phyloP scores from a whole-genome alignment of 2,329 filamentous ascomycete species.

The Sphaerulina musiva region DNA sequence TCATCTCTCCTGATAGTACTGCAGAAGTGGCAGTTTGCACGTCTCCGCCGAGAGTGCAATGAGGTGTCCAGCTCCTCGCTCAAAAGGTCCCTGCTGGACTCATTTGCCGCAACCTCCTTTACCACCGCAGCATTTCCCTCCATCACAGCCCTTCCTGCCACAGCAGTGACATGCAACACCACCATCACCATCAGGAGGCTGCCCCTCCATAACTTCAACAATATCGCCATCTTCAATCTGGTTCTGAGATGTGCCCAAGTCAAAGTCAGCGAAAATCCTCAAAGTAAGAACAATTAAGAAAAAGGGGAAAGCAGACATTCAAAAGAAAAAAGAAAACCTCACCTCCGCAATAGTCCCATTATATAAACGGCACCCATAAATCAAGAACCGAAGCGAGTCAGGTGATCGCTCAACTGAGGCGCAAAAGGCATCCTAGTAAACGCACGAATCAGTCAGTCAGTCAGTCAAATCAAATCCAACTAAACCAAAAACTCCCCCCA shows the following conservation, averaged over 20 bases:
- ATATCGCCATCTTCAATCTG: constrained; percentile 23
- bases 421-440: constrained; percentile 13
- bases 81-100: neutral
- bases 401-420: constrained; percentile 12
- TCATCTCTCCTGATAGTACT: no score
- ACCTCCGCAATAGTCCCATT: constrained; percentile 20
- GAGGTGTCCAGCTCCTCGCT: neutral
- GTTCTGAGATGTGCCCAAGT: constrained; percentile 14
- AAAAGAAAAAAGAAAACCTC: neutral
- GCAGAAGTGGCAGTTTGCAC: no score
- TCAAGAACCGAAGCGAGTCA: constrained; percentile 20
- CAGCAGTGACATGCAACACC: constrained; percentile 1
- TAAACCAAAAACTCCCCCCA: neutral
- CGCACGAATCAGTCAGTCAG: no score
- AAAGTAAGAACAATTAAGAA: no score
- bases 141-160: neutral
- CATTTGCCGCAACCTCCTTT: neutral
- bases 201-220: constrained; percentile 23
- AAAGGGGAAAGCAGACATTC: neutral
- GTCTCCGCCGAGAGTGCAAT: no score
- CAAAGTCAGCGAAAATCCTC: neutral
- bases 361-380: constrained; percentile 22
- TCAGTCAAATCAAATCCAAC: neutral
- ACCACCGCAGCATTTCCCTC: neutral
- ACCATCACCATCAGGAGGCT: constrained; percentile 18